Percentiles rank a stretch among this genome's conserved stretches.
Conservation (phyloP, 441 rosid species). For the Metrosideros polymorpha region DNA sequence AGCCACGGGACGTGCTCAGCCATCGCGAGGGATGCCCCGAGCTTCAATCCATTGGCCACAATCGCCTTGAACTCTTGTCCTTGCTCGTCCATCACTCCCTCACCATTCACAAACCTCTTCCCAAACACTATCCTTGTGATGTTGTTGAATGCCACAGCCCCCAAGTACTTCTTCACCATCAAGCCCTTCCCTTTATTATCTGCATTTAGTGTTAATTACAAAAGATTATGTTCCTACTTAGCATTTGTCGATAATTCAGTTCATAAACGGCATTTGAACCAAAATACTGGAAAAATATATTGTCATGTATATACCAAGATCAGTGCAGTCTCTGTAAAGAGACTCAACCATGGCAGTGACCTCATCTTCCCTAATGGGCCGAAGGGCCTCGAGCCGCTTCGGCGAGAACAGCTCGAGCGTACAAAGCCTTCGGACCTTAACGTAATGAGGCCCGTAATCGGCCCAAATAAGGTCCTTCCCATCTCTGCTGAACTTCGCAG, state of each 20-base stretch:
- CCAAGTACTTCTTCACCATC: slow-evolving; percentile 53
- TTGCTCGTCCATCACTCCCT: slow-evolving; percentile 69
- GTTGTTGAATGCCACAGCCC: slow-evolving; percentile 88
- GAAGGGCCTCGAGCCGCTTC: slow-evolving; percentile 58
- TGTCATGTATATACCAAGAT: slow-evolving; percentile 31
- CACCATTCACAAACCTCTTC: slow-evolving; percentile 62
- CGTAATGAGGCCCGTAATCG: slow-evolving; percentile 93
- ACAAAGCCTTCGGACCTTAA: slow-evolving; percentile 84
- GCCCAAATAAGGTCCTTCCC: slow-evolving; percentile 96
- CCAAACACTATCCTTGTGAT: slow-evolving; percentile 85
- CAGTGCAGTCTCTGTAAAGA: slow-evolving; percentile 46
- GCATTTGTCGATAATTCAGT: neutral
- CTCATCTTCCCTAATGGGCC: slow-evolving; percentile 93
- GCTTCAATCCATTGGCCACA: slow-evolving; percentile 58
- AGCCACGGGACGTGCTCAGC: slow-evolving; percentile 91
- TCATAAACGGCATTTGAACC: neutral
- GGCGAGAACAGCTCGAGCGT: slow-evolving; percentile 84
- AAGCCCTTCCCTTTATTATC: slow-evolving; percentile 41
- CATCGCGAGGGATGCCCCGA: slow-evolving; percentile 78
- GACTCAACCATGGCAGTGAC: slow-evolving; percentile 93
- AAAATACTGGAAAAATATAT: neutral
- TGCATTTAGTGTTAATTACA: slow-evolving; percentile 9
- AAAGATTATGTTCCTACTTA: neutral
- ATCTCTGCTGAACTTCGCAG: slow-evolving; percentile 77
- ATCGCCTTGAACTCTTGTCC: slow-evolving; percentile 81